These are phyloP conservation scores for Trichoderma virens DNA, from an alignment of 495 filamentous ascomycete species.

Conservation along the genomic window DNA sequence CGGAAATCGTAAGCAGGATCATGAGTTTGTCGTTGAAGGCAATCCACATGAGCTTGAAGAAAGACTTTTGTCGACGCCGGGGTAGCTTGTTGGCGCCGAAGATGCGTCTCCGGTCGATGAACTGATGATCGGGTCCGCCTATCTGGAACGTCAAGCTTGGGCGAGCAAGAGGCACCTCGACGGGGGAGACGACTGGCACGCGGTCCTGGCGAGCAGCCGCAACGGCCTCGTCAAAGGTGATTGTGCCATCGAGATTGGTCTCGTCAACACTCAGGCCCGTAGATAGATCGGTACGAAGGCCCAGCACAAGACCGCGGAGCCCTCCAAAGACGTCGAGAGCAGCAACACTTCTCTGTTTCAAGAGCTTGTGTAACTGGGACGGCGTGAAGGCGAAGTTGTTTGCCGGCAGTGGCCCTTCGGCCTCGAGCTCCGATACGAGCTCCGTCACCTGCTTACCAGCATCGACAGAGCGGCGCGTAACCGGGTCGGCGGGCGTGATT, in stretches of 20 bases:
- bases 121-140: neutral
- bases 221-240: neutral
- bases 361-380: constrained; percentile 65
- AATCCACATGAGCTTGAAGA: constrained; percentile 69
- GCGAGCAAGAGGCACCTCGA: neutral
- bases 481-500: neutral
- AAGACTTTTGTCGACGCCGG: constrained; percentile 59
- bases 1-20: constrained; percentile 70
- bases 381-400: constrained; percentile 63
- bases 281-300: constrained; percentile 59
- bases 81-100: constrained; percentile 66
- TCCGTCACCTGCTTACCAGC: neutral
- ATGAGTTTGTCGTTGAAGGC: constrained; percentile 80
- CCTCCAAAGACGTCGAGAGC: constrained; percentile 65
- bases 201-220: neutral
- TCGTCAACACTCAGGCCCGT: constrained; percentile 60
- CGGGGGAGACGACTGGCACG: neutral
- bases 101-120: constrained; percentile 56
- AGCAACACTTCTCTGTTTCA: constrained; percentile 68
- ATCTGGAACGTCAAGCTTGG: neutral
- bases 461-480: neutral
- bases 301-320: constrained; percentile 57
- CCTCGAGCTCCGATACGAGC: neutral
- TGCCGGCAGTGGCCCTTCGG: neutral
- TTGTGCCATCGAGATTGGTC: constrained; percentile 17